Evolutionary conservation across 192 early-diverging fungal species (phyloP).

Genomic region (Chytriomyces hyalinus): DNA sequence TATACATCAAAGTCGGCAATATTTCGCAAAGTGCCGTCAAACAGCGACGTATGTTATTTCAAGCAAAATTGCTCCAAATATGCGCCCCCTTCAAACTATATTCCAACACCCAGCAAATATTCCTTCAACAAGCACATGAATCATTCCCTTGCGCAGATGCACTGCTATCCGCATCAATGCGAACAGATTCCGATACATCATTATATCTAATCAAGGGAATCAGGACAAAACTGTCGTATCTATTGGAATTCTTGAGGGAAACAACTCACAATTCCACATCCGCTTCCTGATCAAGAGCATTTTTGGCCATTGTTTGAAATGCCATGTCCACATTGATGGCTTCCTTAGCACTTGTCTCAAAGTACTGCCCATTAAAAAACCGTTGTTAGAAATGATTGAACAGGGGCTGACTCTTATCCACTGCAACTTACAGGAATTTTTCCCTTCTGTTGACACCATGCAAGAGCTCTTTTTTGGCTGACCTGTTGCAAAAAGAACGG

Average conservation of each 20-base stretch:
- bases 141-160: slow-evolving; percentile 4
- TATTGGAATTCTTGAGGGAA: background rate
- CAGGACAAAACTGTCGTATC: background rate
- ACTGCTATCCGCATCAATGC: slow-evolving; percentile 75
- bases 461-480: slow-evolving; percentile 92
- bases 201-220: slow-evolving; percentile 42
- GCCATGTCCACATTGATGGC: slow-evolving; percentile 98
- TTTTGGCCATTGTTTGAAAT: slow-evolving; percentile 94
- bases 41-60: no score
- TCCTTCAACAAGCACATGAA: slow-evolving; percentile 15
- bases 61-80: no score
- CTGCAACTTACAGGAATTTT: slow-evolving; percentile 71
- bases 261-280: slow-evolving; percentile 78
- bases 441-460: slow-evolving; percentile 96
- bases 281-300: slow-evolving; percentile 91
- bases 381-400: background rate
- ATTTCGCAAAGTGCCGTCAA: no score
- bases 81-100: no score
- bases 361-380: slow-evolving; percentile 65
- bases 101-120: no score
- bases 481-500: slow-evolving; percentile 67
- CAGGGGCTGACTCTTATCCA: background rate
- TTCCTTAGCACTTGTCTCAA: slow-evolving; percentile 98
- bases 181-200: slow-evolving; percentile 90
- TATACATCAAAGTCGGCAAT: no score